Base-by-base conservation (phyloP, 2,329 filamentous ascomycete species). In the Pseudocercospora crystallina region DNA sequence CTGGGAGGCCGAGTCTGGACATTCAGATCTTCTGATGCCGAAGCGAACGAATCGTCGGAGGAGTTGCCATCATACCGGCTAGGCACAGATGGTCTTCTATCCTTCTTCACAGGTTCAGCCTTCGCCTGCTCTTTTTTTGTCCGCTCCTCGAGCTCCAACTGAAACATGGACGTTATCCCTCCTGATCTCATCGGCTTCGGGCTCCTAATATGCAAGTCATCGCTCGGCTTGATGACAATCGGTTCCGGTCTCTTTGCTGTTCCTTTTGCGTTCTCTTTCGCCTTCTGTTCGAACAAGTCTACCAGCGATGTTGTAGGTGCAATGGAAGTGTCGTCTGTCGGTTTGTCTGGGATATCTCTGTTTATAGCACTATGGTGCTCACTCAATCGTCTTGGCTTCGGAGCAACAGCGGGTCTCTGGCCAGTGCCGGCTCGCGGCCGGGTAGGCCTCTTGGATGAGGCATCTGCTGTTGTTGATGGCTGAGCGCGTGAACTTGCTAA, bases 231-330 rank as follows among this genome's bases (percentile, higher is more conserved):
- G 38, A 57, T 49, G 9, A 60, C 47, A 33, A 62, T 54, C 3
- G 59, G 51, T 17, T 51, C 55, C 34, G 55, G 52, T 44, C 37
- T 56, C 45, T 38, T 52, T 51, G 31, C 49, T n/a, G 46, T 26
- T 33, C n/a, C 54, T 36, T 42, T 56, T 30, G 62, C 61, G 37
- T 39, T 38, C 34, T 39, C 48, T 13, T 47, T 57, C 7, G 58
- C 38, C 34, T 72, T 76, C 56, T 77, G 73, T 69, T 90, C 86
- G 58, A 89, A 89, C 71, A 88, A 77, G 34, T 80, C 80, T 47
- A 89, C 84, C 14, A 89, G 73, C 4, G 83, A 80, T 2, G 76
- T 81, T 0, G 85, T 85, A 0, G 85, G 77, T 17, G 80, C 52
- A 11, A 64, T 64, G 2, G 59, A 45, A 8, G 55, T 57, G n/a